Evolutionary conservation across 441 rosid genomes (phyloP), one percentile per base, ranked within the genome.

Genomic region (Bocquillonia castaneifolia): DNA sequence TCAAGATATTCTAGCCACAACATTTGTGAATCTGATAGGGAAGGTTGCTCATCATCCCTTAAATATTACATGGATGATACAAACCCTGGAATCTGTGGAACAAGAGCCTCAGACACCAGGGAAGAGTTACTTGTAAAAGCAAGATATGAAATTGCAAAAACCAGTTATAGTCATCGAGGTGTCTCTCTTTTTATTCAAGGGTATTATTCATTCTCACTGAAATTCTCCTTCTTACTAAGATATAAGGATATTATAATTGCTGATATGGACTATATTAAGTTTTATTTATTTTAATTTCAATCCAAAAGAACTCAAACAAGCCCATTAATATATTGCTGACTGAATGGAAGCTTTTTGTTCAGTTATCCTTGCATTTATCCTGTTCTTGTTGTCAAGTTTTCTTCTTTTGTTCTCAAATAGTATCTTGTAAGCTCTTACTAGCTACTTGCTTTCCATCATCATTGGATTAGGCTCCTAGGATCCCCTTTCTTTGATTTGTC

Each of bases 101-200:
- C 55, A 78, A 70, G 68, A 69, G 40, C 67, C 50, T 37, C 20
- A 28, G 68, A 39, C 6, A 20, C 52, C 36, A 50, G 45, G 72
- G 70, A 64, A 67, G 76, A 68, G 37, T 44, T 76, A 48, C 67
- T 67, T 72, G 82, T 80, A 78, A 74, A 83, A 79, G 72, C 69
- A 65, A 71, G 76, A 73, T 67, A 50, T 32, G 78, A 56, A 29
- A 67, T 69, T 71, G 37, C 45, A 39, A 17, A 64, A 70, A 69
- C 68, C 48, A 47, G 65, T 73, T 72, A 48, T 64, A 72, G 54
- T 45, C 72, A 60, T 79, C 63, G 22, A 68, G 76, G 70, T 52
- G 51, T 72, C 77, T 77, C 74, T 72, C 60, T 68, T 71, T 64
- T 82, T 74, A 77, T 82, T 81, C 79, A 76, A 55, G 84, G 88